Base-by-base conservation (phyloP, 768 basidiomycete species). In the Suillus paluster region DNA sequence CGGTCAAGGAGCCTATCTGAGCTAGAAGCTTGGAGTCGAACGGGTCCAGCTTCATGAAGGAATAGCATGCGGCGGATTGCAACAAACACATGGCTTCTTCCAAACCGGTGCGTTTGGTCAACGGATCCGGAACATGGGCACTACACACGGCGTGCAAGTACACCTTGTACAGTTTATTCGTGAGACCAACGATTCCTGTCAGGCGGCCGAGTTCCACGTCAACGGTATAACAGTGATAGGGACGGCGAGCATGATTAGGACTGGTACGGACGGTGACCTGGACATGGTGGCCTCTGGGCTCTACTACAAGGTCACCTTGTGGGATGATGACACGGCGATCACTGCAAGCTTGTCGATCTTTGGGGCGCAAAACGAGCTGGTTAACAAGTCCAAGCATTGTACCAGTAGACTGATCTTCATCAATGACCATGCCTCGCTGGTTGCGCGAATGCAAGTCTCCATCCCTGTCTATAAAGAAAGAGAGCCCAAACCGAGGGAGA, bases 141-240 rank as follows among this genome's bases (percentile, higher is more conserved):
- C 77, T 77, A 0, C 77, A 82, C 19, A 78, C 53, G 7, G 77
- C 77, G 58, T 84, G 83, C 8, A 84, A 69, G 49, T 79, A 77
- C 3, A 75, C 71, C 52, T 69, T 74, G 63, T 72, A 79, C 15
- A 79, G 69, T 34, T 59, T 63, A 58, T 67, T 69, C 1, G 34
- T 57, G 38, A 75, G 52, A 14, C 60, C 70, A 5, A 45, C 59
- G 45, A 69, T 65, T 5, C 72, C 70, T 2, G 19, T 44, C 14
- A 78, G 61, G 33, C 68, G 66, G n/a, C 74, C 66, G 6, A 75
- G 66, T 30, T 67, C 59, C 2, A 33, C 58, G 41, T 77, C 70
- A 34, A 77, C 48, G 7, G 41, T 49, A 42, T 74, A 77, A 27
- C 66, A 68, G 27, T 69, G 61, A 57, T 68, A 73, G 42, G 23